phyloP scores from a whole-genome alignment of 306 rosid species.

The Cyclanthera cordifolia region DNA sequence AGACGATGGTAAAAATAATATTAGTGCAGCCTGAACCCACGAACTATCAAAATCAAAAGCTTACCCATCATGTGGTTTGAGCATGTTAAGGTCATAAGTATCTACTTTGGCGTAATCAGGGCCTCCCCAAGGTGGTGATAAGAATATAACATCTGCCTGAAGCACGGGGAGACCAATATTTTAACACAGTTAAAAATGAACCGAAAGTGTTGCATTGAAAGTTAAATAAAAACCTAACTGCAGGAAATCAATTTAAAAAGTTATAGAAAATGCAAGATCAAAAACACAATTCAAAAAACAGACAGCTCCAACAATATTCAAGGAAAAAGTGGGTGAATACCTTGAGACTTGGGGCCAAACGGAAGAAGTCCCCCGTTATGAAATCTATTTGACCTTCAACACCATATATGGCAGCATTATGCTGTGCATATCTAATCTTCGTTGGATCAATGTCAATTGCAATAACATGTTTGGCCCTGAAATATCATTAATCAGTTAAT shows the following conservation, averaged over 20 bases:
- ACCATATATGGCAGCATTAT: slow-evolving; percentile 77
- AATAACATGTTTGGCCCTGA: slow-evolving; percentile 64
- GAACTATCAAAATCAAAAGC: slow-evolving; percentile 6
- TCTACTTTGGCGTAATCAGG: background rate
- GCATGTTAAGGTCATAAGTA: slow-evolving; percentile 68
- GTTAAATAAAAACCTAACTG: background rate
- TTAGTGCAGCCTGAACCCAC: background rate
- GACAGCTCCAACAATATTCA: too few relatives aligned
- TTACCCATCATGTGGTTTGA: slow-evolving; percentile 82
- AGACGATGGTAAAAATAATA: slow-evolving; percentile 3
- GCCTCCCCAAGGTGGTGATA: too few relatives aligned
- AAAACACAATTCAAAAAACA: background rate
- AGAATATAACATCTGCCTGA: slow-evolving; percentile 47
- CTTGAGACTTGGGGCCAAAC: slow-evolving; percentile 66
- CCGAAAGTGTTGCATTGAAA: background rate
- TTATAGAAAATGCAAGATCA: background rate
- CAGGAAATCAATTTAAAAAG: background rate
- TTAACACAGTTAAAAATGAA: background rate
- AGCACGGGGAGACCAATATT: slow-evolving; percentile 13
- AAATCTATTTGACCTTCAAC: slow-evolving; percentile 67
- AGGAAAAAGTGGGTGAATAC: slow-evolving; percentile 20
- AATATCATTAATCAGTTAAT: slow-evolving; percentile 13
- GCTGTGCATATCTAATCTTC: slow-evolving; percentile 64
- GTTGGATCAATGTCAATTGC: slow-evolving; percentile 76
- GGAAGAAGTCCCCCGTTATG: slow-evolving; percentile 64